phyloP scores from a whole-genome alignment of 352 stramenopile species.

The Globisporangium emineosum region DNA sequence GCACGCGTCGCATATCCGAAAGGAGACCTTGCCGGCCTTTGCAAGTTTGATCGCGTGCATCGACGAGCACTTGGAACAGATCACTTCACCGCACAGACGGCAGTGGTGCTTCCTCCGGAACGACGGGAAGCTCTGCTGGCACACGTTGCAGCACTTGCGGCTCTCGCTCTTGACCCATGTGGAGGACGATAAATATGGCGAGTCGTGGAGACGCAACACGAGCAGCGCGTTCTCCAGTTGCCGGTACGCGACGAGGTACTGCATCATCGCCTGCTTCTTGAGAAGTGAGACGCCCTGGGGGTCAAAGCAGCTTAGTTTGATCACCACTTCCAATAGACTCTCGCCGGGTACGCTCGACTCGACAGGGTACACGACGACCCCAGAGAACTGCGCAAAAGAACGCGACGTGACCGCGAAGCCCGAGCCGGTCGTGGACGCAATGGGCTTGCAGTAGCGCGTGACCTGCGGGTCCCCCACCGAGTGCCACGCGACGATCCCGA shows the following conservation, averaged over 20 bases:
- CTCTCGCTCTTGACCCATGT: conserved; percentile 51
- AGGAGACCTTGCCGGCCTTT: conserved; percentile 47
- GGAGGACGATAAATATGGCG: conserved; percentile 47
- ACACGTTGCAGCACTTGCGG: conserved; percentile 58
- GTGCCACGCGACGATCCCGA: conserved; percentile 67
- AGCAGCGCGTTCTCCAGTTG: conserved; percentile 51
- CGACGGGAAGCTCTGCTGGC: conserved; percentile 51
- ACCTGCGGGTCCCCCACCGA: conserved; percentile 65
- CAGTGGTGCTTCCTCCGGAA: conserved; percentile 70
- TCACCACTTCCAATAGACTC: conserved; percentile 52
- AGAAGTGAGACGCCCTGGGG: conserved; percentile 32
- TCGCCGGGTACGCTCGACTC: conserved; percentile 30
- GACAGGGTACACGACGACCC: conserved; percentile 60
- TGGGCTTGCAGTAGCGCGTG: conserved; percentile 55
- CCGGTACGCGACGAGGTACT: conserved; percentile 44
- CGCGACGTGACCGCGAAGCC: conserved; percentile 35
- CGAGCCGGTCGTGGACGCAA: conserved; percentile 26
- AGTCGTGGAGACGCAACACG: conserved; percentile 56
- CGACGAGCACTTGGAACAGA: conserved; percentile 69
- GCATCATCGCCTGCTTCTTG: conserved; percentile 48
- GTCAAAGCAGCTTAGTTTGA: conserved; percentile 68
- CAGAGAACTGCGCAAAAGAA: conserved; percentile 60
- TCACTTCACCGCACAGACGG: conserved; percentile 65
- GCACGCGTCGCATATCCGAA: conserved; percentile 64
- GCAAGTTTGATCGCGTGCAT: conserved; percentile 59